These are phyloP conservation scores for Ordospora pajunii DNA, from an alignment of 371 early-diverging fungal genomes.

Conservation along the genomic window DNA sequence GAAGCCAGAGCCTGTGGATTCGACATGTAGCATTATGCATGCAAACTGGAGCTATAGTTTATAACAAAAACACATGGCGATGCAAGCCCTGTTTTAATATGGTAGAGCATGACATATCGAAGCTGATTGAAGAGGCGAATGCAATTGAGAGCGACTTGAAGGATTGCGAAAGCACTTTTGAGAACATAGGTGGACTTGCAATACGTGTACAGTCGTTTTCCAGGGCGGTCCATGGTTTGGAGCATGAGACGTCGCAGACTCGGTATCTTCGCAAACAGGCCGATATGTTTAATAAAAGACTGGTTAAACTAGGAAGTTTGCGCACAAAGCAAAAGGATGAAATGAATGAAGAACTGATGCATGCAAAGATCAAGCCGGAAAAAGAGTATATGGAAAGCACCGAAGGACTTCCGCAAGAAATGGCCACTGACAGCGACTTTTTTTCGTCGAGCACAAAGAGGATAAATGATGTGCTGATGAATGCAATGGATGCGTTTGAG, in stretches of 20 bases:
- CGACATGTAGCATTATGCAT: background rate
- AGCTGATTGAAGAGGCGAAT: slow-evolving; percentile 9
- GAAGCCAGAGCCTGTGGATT: background rate
- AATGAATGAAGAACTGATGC: slow-evolving; percentile 22
- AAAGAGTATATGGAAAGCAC: slow-evolving; percentile 3
- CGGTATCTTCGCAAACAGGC: background rate
- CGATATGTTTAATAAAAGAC: slow-evolving; percentile 1
- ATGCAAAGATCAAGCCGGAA: background rate
- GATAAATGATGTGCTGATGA: slow-evolving; percentile 33
- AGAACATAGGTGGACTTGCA: slow-evolving; percentile 32
- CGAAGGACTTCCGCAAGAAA: background rate
- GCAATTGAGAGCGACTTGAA: slow-evolving; percentile 40
- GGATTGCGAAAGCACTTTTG: slow-evolving; percentile 4
- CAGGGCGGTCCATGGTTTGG: background rate
- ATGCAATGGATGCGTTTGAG: slow-evolving; percentile 41
- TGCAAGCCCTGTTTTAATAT: background rate
- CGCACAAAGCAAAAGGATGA: slow-evolving; percentile 7
- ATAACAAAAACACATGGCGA: background rate
- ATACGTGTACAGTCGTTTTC: slow-evolving; percentile 41
- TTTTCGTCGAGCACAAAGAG: slow-evolving; percentile 31
- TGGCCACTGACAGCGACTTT: slow-evolving; percentile 18
- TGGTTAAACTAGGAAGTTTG: slow-evolving; percentile 6
- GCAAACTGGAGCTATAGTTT: background rate
- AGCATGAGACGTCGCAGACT: background rate
- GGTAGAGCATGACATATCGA: background rate